These are phyloP conservation scores for Saccharomyces hybrid DNA, from an alignment of 1,139 yeast species.

Conservation along the genomic window DNA sequence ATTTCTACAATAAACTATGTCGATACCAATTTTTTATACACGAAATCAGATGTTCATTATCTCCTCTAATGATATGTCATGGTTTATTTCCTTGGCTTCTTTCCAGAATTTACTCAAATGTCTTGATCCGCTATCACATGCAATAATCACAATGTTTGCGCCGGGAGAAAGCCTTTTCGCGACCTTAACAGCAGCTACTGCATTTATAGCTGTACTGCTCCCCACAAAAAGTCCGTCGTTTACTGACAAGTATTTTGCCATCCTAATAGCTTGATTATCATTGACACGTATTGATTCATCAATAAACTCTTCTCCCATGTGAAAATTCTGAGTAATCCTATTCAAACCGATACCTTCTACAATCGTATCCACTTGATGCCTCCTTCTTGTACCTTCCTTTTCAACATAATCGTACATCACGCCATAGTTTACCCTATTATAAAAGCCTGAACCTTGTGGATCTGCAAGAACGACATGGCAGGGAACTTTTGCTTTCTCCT, in stretches of 20 bases:
- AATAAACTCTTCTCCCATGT: slow-evolving; percentile 58
- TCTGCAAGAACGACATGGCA: slow-evolving; percentile 65
- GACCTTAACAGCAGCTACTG: slow-evolving; percentile 74
- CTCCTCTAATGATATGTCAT: slow-evolving; percentile 30
- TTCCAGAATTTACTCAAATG: slow-evolving; percentile 93
- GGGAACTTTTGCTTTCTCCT: slow-evolving; percentile 38
- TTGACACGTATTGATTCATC: slow-evolving; percentile 76
- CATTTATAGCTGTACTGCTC: slow-evolving; percentile 84
- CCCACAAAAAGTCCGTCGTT: slow-evolving; percentile 90
- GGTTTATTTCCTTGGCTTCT: slow-evolving; percentile 39
- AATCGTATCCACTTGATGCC: slow-evolving; percentile 93
- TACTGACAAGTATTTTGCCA: slow-evolving; percentile 78
- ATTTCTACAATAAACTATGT: neutral
- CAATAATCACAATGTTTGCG: slow-evolving; percentile 70
- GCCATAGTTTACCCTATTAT: slow-evolving; percentile 75
- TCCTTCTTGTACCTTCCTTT: slow-evolving; percentile 83
- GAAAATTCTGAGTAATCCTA: slow-evolving; percentile 74
- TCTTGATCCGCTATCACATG: slow-evolving; percentile 88
- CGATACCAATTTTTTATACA: neutral
- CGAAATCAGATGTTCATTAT: slow-evolving; percentile 9
- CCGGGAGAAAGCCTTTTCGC: slow-evolving; percentile 58
- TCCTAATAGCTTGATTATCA: slow-evolving; percentile 72
- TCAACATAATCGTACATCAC: slow-evolving; percentile 91
- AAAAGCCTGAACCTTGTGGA: slow-evolving; percentile 93
- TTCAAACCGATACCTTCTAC: slow-evolving; percentile 93